These are phyloP conservation scores for Beauveria caledonica DNA, from an alignment of 2,329 filamentous ascomycete species.

Conservation along the genomic window DNA sequence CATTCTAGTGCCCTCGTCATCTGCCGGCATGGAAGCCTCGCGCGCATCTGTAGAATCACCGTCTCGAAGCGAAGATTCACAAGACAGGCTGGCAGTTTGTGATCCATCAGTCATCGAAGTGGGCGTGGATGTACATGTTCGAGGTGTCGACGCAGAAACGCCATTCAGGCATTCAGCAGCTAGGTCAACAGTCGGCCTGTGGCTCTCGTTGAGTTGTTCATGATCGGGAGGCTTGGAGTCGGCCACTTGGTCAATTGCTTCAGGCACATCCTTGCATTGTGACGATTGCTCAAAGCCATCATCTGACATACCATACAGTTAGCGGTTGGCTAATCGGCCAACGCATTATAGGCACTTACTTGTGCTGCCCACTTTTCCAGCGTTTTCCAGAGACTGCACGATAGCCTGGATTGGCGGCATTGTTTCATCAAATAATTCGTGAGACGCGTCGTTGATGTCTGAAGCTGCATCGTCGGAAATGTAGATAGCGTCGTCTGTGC, in stretches of 20 bases:
- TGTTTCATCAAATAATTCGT: not conserved
- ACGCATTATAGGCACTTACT: not conserved
- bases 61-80: not conserved
- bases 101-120: not conserved
- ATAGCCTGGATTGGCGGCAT: not conserved
- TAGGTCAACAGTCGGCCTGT: not conserved
- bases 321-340: not conserved
- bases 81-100: not conserved
- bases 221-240: not conserved
- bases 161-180: not conserved
- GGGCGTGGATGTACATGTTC: not conserved
- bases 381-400: constrained; percentile 4
- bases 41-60: not conserved
- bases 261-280: not conserved
- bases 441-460: not conserved
- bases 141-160: not conserved
- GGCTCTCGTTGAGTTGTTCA: not conserved
- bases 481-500: not conserved
- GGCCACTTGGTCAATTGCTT: not conserved
- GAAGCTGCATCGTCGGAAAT: constrained; percentile 4
- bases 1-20: not conserved
- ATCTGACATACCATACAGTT: not conserved
- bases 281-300: not conserved
- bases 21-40: not conserved
- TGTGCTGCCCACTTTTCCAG: not conserved